Conservation (phyloP, 345 rosid species). For the Brassica nigra region DNA sequence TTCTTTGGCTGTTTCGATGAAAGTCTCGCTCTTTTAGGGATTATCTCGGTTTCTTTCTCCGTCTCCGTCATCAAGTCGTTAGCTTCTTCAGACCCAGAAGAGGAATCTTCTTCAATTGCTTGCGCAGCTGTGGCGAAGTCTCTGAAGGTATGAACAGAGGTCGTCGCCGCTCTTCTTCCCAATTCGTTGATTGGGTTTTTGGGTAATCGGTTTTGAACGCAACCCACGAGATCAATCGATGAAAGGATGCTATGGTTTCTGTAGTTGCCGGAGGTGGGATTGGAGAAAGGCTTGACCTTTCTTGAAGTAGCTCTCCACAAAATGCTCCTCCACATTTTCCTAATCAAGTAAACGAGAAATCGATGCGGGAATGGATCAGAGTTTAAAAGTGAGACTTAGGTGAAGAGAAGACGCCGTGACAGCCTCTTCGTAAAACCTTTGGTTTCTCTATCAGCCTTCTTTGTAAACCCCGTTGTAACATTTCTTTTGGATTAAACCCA, state of each 20-base stretch:
- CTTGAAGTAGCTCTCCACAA: conserved; percentile 48
- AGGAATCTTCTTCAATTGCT: conserved; percentile 64
- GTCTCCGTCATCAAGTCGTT: conserved; percentile 54
- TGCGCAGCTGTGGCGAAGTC: conserved; percentile 63
- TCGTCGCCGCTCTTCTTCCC: conserved; percentile 17
- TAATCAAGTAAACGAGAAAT: neutral
- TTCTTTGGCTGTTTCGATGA: conserved; percentile 44
- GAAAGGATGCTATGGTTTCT: conserved; percentile 7
- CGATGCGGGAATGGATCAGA: conserved; percentile 5
- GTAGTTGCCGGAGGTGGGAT: conserved; percentile 7
- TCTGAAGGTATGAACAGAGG: conserved; percentile 18
- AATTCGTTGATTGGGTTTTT: conserved; percentile 33
- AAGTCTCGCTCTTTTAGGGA: conserved; percentile 29
- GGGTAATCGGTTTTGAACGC: conserved; percentile 16
- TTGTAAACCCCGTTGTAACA: too few relatives aligned
- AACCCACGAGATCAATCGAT: neutral
- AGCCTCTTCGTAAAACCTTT: too few relatives aligned
- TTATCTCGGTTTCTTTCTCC: conserved; percentile 43
- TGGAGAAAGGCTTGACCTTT: conserved; percentile 44
- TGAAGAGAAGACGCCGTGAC: conserved; percentile 15
- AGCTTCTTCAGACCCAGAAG: conserved; percentile 71
- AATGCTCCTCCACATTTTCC: conserved; percentile 73
- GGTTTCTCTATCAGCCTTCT: too few relatives aligned
- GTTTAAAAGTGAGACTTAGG: conserved; percentile 4
- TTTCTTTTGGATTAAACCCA: too few relatives aligned